phyloP scores from a whole-genome alignment of 768 basidiomycete species.

The Rhizopogon vinicolor region DNA sequence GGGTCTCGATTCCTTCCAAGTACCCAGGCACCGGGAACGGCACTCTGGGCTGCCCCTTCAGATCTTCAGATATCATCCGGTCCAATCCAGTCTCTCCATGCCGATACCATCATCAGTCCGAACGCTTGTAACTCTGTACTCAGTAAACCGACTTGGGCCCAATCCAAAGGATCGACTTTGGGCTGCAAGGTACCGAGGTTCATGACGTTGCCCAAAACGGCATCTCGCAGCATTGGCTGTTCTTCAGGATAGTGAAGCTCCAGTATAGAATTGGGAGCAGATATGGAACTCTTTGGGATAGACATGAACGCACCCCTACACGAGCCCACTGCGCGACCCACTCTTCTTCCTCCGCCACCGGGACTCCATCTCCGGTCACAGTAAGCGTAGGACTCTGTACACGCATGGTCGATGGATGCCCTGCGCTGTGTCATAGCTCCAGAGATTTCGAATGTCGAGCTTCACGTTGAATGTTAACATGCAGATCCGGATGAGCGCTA shows the following conservation, averaged over 20 bases:
- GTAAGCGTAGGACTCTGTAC: slow-evolving; percentile 9
- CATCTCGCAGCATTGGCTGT: slow-evolving; percentile 19
- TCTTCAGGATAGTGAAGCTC: no score
- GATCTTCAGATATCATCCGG: neutral
- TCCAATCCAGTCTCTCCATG: slow-evolving; percentile 13
- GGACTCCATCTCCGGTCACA: slow-evolving; percentile 10
- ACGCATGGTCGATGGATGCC: slow-evolving; percentile 11
- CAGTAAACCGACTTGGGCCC: slow-evolving; percentile 15
- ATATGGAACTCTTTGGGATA: neutral
- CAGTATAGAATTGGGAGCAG: neutral
- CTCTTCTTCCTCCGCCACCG: slow-evolving; percentile 33
- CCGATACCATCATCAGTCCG: slow-evolving; percentile 15
- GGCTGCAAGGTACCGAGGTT: slow-evolving; percentile 31
- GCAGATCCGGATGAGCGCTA: no score
- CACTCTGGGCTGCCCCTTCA: no score
- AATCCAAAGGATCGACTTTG: slow-evolving; percentile 32
- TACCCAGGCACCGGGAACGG: no score
- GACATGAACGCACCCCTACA: slow-evolving; percentile 40
- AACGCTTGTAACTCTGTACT: slow-evolving; percentile 17
- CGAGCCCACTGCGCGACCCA: slow-evolving; percentile 59
- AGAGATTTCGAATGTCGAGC: neutral
- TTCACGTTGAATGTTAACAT: neutral
- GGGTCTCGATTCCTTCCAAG: no score
- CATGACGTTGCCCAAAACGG: slow-evolving; percentile 27
- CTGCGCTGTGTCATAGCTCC: slow-evolving; percentile 9